These are phyloP conservation scores for Blastobotrys americana DNA, from an alignment of 805 yeast species.

Conservation along the genomic window DNA sequence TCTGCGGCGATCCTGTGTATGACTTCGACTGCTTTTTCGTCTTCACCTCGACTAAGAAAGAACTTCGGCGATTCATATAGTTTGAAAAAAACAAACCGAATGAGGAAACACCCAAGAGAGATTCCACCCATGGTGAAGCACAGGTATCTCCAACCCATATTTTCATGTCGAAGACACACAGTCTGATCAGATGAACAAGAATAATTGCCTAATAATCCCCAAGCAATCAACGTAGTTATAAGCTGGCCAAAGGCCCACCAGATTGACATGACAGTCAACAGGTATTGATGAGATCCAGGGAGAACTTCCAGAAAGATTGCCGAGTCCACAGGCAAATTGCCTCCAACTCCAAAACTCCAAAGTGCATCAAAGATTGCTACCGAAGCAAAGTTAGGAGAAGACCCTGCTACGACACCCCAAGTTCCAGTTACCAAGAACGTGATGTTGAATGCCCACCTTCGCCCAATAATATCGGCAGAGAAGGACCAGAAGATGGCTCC, in stretches of 20 bases:
- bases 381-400: constrained; percentile 41
- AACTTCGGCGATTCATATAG: constrained; percentile 51
- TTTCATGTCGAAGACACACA: constrained; percentile 39
- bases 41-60: constrained; percentile 43
- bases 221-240: constrained; percentile 42
- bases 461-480: constrained; percentile 46
- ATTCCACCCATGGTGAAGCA: constrained; percentile 48
- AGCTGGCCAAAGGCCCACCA: constrained; percentile 62
- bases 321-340: constrained; percentile 49
- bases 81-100: constrained; percentile 38
- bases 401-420: constrained; percentile 47
- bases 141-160: constrained; percentile 56
- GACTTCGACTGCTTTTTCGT: constrained; percentile 40
- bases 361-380: constrained; percentile 43
- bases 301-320: constrained; percentile 45
- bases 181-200: constrained; percentile 39
- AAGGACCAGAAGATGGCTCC: constrained; percentile 51
- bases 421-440: constrained; percentile 42
- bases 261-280: constrained; percentile 44
- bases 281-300: constrained; percentile 43
- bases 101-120: constrained; percentile 40
- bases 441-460: constrained; percentile 43
- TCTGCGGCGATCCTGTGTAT: constrained; percentile 42
- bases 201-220: constrained; percentile 47
- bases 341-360: constrained; percentile 44